phyloP scores from a whole-genome alignment of 176 grass and related monocot species.

The Zea luxurians region DNA sequence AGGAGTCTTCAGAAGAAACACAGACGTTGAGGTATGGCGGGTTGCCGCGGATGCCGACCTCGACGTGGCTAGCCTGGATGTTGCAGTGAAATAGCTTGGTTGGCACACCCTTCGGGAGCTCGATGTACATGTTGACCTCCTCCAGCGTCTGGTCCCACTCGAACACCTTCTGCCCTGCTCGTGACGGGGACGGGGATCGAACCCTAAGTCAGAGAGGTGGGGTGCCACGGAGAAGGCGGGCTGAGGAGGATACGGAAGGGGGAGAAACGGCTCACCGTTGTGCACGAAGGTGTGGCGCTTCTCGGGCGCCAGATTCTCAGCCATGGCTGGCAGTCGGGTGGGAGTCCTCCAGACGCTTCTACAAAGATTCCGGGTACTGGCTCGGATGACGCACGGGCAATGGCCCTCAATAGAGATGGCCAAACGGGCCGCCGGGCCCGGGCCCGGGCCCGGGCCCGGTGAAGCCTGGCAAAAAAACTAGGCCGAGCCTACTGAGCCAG shows the following conservation, averaged over 20 bases:
- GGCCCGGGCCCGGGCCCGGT: too few relatives aligned
- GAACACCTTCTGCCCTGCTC: slow-evolving; percentile 91
- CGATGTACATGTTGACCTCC: slow-evolving; percentile 89
- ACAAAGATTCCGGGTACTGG: too few relatives aligned
- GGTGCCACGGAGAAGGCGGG: background rate
- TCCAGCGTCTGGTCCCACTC: slow-evolving; percentile 98
- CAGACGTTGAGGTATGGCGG: slow-evolving; percentile 88
- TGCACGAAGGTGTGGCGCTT: slow-evolving; percentile 76
- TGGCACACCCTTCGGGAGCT: slow-evolving; percentile 73
- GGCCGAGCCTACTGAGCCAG: too few relatives aligned
- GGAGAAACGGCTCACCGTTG: slow-evolving; percentile 49
- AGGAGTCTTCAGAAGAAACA: background rate
- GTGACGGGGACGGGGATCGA: background rate
- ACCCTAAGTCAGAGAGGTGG: slow-evolving; percentile 1
- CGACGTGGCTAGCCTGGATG: slow-evolving; percentile 73
- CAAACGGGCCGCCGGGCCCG: too few relatives aligned
- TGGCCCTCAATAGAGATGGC: too few relatives aligned
- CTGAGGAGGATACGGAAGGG: background rate
- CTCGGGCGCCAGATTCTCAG: slow-evolving; percentile 88
- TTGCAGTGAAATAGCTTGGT: slow-evolving; percentile 76
- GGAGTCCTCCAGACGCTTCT: background rate
- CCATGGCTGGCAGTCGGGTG: slow-evolving; percentile 40
- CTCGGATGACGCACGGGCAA: too few relatives aligned
- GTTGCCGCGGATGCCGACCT: slow-evolving; percentile 86
- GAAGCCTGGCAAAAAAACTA: too few relatives aligned